A percentile compares a stretch with the other conserved stretches of the same genome.
phyloP scores from a whole-genome alignment of 2,329 filamentous ascomycete genomes.

The Aureobasidium sp. region DNA sequence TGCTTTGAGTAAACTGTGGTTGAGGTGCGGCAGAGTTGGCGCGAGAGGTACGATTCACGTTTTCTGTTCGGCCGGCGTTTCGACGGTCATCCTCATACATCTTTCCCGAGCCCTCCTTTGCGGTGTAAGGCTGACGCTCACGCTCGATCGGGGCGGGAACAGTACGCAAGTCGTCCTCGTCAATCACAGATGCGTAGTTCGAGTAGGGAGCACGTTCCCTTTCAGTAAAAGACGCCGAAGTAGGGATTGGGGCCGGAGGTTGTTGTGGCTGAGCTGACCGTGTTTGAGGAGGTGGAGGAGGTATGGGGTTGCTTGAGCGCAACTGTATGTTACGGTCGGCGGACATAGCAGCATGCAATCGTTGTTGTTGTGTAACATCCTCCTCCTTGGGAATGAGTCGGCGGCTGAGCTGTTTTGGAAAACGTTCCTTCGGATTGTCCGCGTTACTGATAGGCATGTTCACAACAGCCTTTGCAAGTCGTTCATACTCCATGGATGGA shows the following conservation, averaged over 20 bases:
- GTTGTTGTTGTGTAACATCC: conserved; percentile 64
- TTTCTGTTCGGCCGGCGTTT: conserved; percentile 15
- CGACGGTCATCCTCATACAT: conserved; percentile 49
- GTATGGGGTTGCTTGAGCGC: conserved; percentile 38
- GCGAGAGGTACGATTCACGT: conserved; percentile 16
- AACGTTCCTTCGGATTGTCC: conserved; percentile 71
- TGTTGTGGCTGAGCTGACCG: conserved; percentile 12
- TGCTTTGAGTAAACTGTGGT: conserved; percentile 9
- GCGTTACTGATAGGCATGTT: conserved; percentile 76
- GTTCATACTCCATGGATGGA: conserved; percentile 77
- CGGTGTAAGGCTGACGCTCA: conserved; percentile 70
- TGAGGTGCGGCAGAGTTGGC: conserved; percentile 23
- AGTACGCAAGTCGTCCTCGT: conserved; percentile 42
- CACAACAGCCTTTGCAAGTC: conserved; percentile 73
- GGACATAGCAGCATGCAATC: conserved; percentile 67
- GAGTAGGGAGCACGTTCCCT: conserved; percentile 47
- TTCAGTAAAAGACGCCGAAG: conserved; percentile 34
- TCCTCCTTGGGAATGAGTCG: conserved; percentile 71
- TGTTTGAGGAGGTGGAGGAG: conserved; percentile 34
- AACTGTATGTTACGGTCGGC: conserved; percentile 56
- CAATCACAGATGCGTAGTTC: conserved; percentile 32
- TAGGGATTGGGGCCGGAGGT: not conserved
- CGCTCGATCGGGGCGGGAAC: conserved; percentile 65
- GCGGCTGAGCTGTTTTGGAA: conserved; percentile 82
- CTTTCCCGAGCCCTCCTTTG: conserved; percentile 66